Base-by-base conservation (phyloP, 225 moss, liverwort and hornwort species). In the Sphagnum tenellum region DNA sequence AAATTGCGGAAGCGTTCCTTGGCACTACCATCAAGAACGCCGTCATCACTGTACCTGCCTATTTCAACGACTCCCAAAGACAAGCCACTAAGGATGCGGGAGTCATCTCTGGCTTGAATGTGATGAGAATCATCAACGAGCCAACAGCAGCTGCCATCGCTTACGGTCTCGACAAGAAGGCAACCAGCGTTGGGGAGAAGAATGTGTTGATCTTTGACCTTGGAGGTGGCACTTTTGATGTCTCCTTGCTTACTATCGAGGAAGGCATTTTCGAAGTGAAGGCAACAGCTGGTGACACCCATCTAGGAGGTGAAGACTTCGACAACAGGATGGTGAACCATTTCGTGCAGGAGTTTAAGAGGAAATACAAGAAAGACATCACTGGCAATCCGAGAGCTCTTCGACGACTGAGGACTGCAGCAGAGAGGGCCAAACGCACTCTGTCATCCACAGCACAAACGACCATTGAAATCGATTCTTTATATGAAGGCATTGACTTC, bases 311-410 rank as follows among this genome's bases (percentile, higher is more conserved):
- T 49, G 72, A 73, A 14, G 72, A 73, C 56, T 73, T 73, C 6
- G 72, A 73, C 3, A 73, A 76, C 47, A 62, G 80, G 2, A 80
- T 80, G 80, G 80, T 80, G 61, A 80, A 80, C 44, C 80, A 80
- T 53, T 80, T 76, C 67, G 80, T 76, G 4, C 80, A 80, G 51
- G 80, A 80, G 64, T 80, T 80, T 13, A 80, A 73, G 68, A 50
- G 73, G 0, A 76, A 76, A 45, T 76, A 76, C 44, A 76, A 76
- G 68, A 80, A 79, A 62, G 79, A 79, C 8, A 79, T 79, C 50
- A 72, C 75, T 55, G 67, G 67, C 49, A 73, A 73, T 47, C 80
- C 76, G 0, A 70, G 76, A 0, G 80, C 80, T 1, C 12, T 80
- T 11, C 51, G 80, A 14, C 70, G 80, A 9, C 55, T 76, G 49